Percentiles rank a stretch among this genome's conserved stretches.
These are phyloP conservation scores for Ascochyta lentis DNA, from an alignment of 2,329 filamentous ascomycete species.

Conservation along the genomic window DNA sequence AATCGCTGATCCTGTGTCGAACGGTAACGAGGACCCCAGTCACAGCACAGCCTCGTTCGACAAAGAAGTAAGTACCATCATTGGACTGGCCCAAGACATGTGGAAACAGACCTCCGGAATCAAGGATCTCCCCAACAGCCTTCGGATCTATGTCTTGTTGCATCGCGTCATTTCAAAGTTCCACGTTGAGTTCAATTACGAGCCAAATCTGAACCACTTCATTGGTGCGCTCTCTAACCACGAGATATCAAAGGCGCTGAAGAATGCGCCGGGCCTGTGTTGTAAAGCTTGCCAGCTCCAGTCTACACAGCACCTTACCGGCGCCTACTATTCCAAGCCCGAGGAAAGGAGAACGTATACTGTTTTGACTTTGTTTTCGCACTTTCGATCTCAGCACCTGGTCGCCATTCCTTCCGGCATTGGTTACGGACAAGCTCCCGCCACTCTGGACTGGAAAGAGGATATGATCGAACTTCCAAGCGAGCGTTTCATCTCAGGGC, in stretches of 20 bases:
- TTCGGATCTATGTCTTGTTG: conserved; percentile 69
- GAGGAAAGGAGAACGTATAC: conserved; percentile 51
- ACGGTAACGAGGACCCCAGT: conserved; percentile 29
- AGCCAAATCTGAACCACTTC: conserved; percentile 64
- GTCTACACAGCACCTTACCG: conserved; percentile 35
- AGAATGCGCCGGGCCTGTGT: conserved; percentile 52
- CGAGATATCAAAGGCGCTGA: conserved; percentile 51
- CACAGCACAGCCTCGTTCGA: conserved; percentile 46
- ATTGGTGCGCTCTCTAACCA: conserved; percentile 53
- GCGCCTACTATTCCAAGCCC: conserved; percentile 45
- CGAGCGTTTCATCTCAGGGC: conserved; percentile 54
- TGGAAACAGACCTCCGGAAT: conserved; percentile 69
- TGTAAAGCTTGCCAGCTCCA: conserved; percentile 52
- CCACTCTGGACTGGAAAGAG: conserved; percentile 61
- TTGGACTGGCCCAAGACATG: conserved; percentile 63
- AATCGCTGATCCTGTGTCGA: conserved; percentile 23
- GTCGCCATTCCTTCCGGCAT: conserved; percentile 27
- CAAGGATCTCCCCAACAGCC: conserved; percentile 66
- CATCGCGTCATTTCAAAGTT: conserved; percentile 68
- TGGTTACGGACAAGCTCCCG: conserved; percentile 30
- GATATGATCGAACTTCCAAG: conserved; percentile 69
- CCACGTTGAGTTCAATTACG: conserved; percentile 62
- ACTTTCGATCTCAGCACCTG: conserved; percentile 66
- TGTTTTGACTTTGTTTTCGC: conserved; percentile 63
- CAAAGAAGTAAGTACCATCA: conserved; percentile 50